phyloP scores from a whole-genome alignment of 805 yeast species.

The Starmerella vaccinii region DNA sequence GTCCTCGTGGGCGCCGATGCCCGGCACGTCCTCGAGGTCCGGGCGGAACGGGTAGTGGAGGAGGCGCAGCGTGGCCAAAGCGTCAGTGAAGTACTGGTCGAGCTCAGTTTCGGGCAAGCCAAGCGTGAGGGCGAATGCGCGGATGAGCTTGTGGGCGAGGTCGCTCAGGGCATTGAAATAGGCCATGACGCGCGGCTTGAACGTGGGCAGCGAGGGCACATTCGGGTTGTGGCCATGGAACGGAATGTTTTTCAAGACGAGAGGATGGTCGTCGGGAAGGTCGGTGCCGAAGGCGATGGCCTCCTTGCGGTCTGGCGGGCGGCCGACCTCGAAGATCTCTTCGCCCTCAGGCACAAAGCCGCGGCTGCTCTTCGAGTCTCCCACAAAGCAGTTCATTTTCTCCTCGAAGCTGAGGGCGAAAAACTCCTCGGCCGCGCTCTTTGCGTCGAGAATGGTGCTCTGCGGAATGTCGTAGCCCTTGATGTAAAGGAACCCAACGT shows the following conservation, averaged over 20 bases:
- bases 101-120: slow-evolving; percentile 40
- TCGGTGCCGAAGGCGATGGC: slow-evolving; percentile 46
- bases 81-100: slow-evolving; percentile 35
- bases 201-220: slow-evolving; percentile 42
- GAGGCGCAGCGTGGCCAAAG: slow-evolving; percentile 37
- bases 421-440: slow-evolving; percentile 33
- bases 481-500: slow-evolving; percentile 47
- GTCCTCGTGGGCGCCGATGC: slow-evolving; percentile 62
- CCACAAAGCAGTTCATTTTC: slow-evolving; percentile 34
- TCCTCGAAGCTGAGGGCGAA: slow-evolving; percentile 40
- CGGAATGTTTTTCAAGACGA: slow-evolving; percentile 30
- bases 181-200: slow-evolving; percentile 35
- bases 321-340: slow-evolving; percentile 3
- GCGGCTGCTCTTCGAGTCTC: slow-evolving; percentile 45
- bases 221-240: slow-evolving; percentile 51
- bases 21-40: slow-evolving; percentile 31
- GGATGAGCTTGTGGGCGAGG: slow-evolving; percentile 37
- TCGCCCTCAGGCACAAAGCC: slow-evolving; percentile 19
- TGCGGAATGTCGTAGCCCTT: slow-evolving; percentile 31
- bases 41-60: slow-evolving; percentile 41
- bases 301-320: slow-evolving; percentile 46
- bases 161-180: slow-evolving; percentile 40
- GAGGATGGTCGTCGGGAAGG: slow-evolving; percentile 25
- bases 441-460: slow-evolving; percentile 30
- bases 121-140: slow-evolving; percentile 46